Evolutionary conservation across 139 green algal species (phyloP), one percentile per base, ranked within the genome.

Genomic region (Picochlorum sp.): DNA sequence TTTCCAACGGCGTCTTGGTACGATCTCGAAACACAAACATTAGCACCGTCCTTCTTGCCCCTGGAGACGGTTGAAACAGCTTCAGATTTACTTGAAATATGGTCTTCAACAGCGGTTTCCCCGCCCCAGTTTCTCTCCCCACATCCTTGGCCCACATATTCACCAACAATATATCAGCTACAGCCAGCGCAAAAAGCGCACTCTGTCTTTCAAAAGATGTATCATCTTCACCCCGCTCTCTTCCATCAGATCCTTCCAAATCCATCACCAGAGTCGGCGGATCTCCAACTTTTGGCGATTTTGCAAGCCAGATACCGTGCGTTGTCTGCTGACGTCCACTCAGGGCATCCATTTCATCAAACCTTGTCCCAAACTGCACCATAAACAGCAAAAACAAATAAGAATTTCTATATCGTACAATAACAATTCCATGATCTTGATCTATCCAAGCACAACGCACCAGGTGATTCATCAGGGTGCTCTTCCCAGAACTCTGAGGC

Each of bases 61-160:
- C 74, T 22, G 83, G 81, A 14, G 83, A 80, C 3, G 85, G 81
- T 10, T 81, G 69, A 72, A 98, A 97, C 14, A 99, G 79, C 80
- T 96, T 95, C 40, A 98, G 65, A 75, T 98, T 97, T 30, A 98
- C 92, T 78, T 97, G 89, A 47, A 98, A 91, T 36, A 98, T 91
- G 5, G 91, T 99, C 63, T 92, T 96, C 35, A 99, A 76, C 33
- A 99, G 78, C 0, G 93, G 93, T 76, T 97, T 98, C 52, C 93
- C 93, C 5, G 85, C 77, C 5, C 87, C 93, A 28, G 89, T 72
- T 70, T 97, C 93, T n/a, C 93, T 69, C 2, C 93, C 93, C 55
- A 99, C 86, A 70, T 99, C 93, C 68, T 97, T 89, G 63, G 85
- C 92, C 85, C 88, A 98, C 57, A 99, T 89, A 76, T 99, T 99